Base-by-base conservation (phyloP, 306 rosid species). In the Canavalia ensiformis region DNA sequence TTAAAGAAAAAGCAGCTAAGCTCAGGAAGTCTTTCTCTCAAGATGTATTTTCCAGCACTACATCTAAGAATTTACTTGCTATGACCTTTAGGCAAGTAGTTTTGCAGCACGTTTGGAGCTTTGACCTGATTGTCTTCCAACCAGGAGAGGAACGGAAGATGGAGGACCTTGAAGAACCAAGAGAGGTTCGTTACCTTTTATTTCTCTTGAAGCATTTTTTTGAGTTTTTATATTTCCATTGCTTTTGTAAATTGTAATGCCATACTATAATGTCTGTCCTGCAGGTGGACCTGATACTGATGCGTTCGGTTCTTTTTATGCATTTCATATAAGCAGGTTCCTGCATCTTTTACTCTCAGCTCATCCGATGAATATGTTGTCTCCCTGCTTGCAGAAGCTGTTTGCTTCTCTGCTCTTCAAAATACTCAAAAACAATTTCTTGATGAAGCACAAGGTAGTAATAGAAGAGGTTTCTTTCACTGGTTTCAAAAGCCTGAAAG, bases 261-360 rank as follows among this genome's bases (percentile, higher is more conserved):
- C 86, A 86, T 84, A 84, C 30, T 84, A 91, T 80, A 57, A 89
- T 89, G 85, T 88, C 83, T 90, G 83, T 88, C 81, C 83, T 95
- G 99, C 97, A 95, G 95, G 97, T 93, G 88, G 80, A 84, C 89
- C 87, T 92, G 91, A 88, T 90, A 95, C 97, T 95, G 97, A 95
- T 90, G 50, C 80, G 60, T 91, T 92, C 87, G 44, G 97, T 95
- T 92, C 91, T 95, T 91, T 94, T 87, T 92, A 86, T 92, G 88
- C 94, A 85, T 92, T 91, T 93, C 88, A 76, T 93, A 76, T 90
- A 82, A 89, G 91, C 97, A 95, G 99, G 99, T 95, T 76, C 77
- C 89, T 80, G 88, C 89, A 82, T 90, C 93, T 47, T 88, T 95
- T 88, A 60, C 87, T 59, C 92, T 95, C 76, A 85, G 92, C 87